Evolutionary conservation across 495 filamentous ascomycete genomes (phyloP).

Genomic region (Lophiotrema nucula): DNA sequence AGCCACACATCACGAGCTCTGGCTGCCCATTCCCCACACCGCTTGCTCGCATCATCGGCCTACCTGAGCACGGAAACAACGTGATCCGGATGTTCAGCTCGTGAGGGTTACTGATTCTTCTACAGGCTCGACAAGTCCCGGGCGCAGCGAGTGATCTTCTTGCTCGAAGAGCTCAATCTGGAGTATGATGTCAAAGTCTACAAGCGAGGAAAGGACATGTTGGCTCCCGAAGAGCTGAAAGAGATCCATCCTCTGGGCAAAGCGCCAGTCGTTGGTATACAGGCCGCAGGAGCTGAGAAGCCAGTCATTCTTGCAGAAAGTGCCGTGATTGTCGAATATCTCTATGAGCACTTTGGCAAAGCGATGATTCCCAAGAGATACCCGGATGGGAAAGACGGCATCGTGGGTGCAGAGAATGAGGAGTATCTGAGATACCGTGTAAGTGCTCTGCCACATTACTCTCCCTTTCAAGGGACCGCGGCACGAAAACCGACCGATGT

Average conservation of each 20-base stretch:
- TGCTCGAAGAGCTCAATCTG: slow-evolving; percentile 80
- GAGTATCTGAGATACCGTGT: slow-evolving; percentile 69
- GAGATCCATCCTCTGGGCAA: slow-evolving; percentile 84
- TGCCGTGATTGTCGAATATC: slow-evolving; percentile 74
- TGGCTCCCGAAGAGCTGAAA: slow-evolving; percentile 71
- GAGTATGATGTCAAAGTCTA: slow-evolving; percentile 74
- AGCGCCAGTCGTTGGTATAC: slow-evolving; percentile 68
- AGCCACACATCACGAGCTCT: slow-evolving; percentile 9
- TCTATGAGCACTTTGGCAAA: slow-evolving; percentile 69
- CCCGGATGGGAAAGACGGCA: slow-evolving; percentile 52
- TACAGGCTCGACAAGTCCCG: slow-evolving; percentile 74
- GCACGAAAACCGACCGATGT: no score
- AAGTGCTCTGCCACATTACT: background rate
- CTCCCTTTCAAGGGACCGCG: no score
- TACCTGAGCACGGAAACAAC: background rate
- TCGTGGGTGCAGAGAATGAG: slow-evolving; percentile 69
- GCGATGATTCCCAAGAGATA: slow-evolving; percentile 65
- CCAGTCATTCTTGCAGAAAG: slow-evolving; percentile 76
- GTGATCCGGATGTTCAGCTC: background rate
- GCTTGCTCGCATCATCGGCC: background rate
- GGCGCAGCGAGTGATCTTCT: slow-evolving; percentile 82
- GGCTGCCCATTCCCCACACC: background rate
- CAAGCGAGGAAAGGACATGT: slow-evolving; percentile 58
- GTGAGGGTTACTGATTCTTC: slow-evolving; percentile 2
- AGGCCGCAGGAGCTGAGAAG: slow-evolving; percentile 46